Base-by-base conservation (phyloP, 306 rosid species). In the Quillaja saponaria region DNA sequence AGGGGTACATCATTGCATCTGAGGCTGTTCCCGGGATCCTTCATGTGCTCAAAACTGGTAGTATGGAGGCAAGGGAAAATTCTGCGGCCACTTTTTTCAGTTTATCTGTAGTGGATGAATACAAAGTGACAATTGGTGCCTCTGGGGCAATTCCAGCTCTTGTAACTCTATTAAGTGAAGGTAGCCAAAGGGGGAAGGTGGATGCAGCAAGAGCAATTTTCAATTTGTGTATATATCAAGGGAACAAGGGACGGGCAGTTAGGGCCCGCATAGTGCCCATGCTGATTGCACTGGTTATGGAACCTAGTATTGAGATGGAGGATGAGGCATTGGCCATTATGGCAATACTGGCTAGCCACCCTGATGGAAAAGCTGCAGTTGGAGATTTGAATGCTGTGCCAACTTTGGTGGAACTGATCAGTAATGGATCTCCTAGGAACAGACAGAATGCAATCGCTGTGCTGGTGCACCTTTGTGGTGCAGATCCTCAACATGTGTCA, bases 31-130 rank as follows among this genome's bases (percentile, higher is more conserved):
- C 88, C 1, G 82, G 85, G 18, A 80, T 83, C 3, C 80, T 83
- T 25, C 78, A 76, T 41, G 85, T 73, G 49, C 82, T 83, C 42
- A 83, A 76, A 64, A 74, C 69, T 12, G 88, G 88, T 40, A 78
- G 80, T 58, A 83, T 83, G 88, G 85, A 83, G 57, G 88, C 88
- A 0, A 78, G 88, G 13, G 88, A 83, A 60, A 83, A 83, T 79
- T 82, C 88, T 0, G 88, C 88, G 0, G 88, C 88, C 17, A 79
- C 88, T 31, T 80, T 83, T 45, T 83, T 83, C 68, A 83, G 88
- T 71, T 80, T 83, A 10, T 83, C 88, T 3, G 82, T 83, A 25
- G 76, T 79, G 15, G 88, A 83, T 44, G 88, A 65, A 65, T 72
- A 76, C 52, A 83, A 83, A 68, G 72, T 83, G 41, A 58, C 71